Base-by-base conservation (phyloP, 2,329 filamentous ascomycete species). In the Epichloe glyceriae region DNA sequence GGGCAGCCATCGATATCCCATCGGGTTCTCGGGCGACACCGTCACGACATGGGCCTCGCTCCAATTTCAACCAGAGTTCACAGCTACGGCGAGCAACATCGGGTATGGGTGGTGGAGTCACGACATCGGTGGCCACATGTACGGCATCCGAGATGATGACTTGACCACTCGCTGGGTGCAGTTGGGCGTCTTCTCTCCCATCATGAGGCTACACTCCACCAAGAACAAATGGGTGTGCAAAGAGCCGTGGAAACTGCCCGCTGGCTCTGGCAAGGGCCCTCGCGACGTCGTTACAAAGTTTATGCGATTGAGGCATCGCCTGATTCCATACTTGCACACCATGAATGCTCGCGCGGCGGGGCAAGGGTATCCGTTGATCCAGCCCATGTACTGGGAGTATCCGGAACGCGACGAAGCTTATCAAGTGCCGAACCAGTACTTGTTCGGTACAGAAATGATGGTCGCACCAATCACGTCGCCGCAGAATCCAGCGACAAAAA, bases 31-130 rank as follows among this genome's bases (percentile, higher is more conserved):
- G 0, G 80, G 80, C 0, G 80, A 84, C 55, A 74, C 74, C 0
- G 62, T 78, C 43, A 74, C 76, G 17, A 76, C 76, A 0, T 84
- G 80, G 80, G 73, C 69, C 0, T 79, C 76, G 0, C 69, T 84
- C 15, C 61, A 71, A 14, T 84, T 83, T 63, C 81, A 84, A 60
- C 79, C 80, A 6, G 79, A 84, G 57, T 84, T 84, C 57, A 85
- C 81, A 0, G 76, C 79, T 3, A 82, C 77, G 0, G 78, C 80
- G 0, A 80, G 78, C 10, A 84, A 85, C 61, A 81, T 84, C 52
- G 80, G 80, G 0, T 84, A 80, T 54, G 80, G 79, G 2, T 83
- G 80, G 79, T 84, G 80, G 80, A 80, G 75, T 47, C 80, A 84
- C 60, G 80, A 84, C 55, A 81, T 84, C 30, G 80, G 80, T n/a